Evolutionary conservation across 345 rosid species (phyloP).

Genomic region (Aurinia saxatilis): DNA sequence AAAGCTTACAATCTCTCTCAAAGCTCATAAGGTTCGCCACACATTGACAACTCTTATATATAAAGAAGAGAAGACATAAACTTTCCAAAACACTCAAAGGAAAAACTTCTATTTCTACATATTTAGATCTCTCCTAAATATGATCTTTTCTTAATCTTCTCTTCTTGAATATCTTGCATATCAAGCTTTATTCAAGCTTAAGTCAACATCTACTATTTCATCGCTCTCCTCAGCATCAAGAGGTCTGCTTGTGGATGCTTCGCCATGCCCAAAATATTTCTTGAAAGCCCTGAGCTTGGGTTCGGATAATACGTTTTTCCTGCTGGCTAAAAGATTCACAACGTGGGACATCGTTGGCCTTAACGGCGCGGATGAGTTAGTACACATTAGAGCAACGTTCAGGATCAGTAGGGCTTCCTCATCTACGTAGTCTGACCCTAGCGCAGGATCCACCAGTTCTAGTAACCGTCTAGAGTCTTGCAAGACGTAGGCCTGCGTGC

Average conservation of each 20-base stretch:
- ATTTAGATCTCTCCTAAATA: no score
- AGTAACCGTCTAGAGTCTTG: conserved; percentile 49
- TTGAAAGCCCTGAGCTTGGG: conserved; percentile 44
- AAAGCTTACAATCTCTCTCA: no score
- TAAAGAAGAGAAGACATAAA: no score
- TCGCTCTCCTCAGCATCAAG: neutral
- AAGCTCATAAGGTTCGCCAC: no score
- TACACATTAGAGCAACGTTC: conserved; percentile 55
- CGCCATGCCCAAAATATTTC: conserved; percentile 49
- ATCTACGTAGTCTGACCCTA: conserved; percentile 42
- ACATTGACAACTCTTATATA: no score
- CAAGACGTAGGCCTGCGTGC: conserved; percentile 47
- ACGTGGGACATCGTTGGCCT: conserved; percentile 76
- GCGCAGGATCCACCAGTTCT: conserved; percentile 44
- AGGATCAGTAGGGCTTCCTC: conserved; percentile 59
- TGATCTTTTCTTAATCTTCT: no score
- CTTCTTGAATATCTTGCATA: no score
- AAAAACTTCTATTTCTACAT: no score
- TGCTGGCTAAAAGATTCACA: conserved; percentile 43
- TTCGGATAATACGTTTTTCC: conserved; percentile 45
- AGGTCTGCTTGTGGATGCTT: neutral
- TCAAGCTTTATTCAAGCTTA: no score
- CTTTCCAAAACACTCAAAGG: no score
- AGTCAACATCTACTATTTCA: no score
- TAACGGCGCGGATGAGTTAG: conserved; percentile 53